Evolutionary conservation across 225 moss, liverwort and hornwort species (phyloP), one percentile per base, ranked within the genome.

Genomic region (Straminergon stramineum): DNA sequence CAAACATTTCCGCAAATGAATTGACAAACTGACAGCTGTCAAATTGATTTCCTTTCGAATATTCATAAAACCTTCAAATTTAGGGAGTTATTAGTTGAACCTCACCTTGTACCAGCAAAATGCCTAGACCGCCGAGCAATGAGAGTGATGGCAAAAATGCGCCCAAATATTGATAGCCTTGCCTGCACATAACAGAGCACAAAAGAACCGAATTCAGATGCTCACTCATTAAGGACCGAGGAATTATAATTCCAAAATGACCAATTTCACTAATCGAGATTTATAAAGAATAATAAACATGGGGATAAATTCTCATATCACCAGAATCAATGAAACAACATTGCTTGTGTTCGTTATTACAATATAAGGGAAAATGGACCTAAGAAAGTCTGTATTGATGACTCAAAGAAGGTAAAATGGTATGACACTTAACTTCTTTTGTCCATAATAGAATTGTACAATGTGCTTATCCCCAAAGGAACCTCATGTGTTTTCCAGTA

Each of bases 81-180:
- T 17, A 12, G 9, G 13, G 45, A 64, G 76, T 18, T 30, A 1
- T 15, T 11, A 3, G 35, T 19, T 43, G 13, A 85, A 35, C 31
- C 58, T 34, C 84, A 98, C 98, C 98, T 91, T 83, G 99, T 99
- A n/a, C 97, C 99, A 82, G 99, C 99, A 84, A 97, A 99, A 88
- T 99, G 97, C 71, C 97, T 92, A 48, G 97, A 99, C 73, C 99
- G 93, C 88, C 97, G 93, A 56, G 96, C 95, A 89, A 99, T 97
- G 52, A 99, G 96, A 58, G 99, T 96, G 71, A 99, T 95, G 30
- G 96, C 93, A 88, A 99, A 97, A 92, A 99, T 95, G 67, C 96
- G 97, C 58, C 99, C 99, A 88, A 96, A 97, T 73, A 97, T 90
- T 53, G 99, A 99, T 53, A 97, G 87, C 85, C 97, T 95, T 70